phyloP scores from a whole-genome alignment of 306 rosid species.

The Aeschynomene evenia region DNA sequence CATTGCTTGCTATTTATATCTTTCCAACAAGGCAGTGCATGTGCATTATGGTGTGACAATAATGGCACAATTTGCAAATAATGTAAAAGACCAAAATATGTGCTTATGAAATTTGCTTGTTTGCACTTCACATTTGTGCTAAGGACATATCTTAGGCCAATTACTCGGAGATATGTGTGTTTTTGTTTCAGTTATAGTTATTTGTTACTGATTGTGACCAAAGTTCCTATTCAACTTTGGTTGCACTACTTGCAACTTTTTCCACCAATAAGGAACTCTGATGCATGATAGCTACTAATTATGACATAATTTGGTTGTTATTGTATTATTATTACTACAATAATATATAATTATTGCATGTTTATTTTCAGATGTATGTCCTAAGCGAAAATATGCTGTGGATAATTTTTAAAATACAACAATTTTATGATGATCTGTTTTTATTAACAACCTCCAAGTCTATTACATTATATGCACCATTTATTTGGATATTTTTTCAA shows the following conservation, averaged over 20 bases:
- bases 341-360: background rate
- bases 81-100: background rate
- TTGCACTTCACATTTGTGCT: background rate
- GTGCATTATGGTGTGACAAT: conserved; percentile 47
- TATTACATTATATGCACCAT: background rate
- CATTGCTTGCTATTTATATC: background rate
- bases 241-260: background rate
- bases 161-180: background rate
- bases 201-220: conserved; percentile 4
- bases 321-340: background rate
- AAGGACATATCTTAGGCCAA: background rate
- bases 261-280: background rate
- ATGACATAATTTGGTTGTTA: background rate
- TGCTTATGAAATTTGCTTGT: background rate
- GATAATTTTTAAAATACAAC: too few relatives aligned
- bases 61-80: conserved; percentile 34
- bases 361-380: background rate
- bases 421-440: too few relatives aligned
- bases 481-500: background rate
- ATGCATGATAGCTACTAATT: background rate
- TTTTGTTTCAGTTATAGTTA: background rate
- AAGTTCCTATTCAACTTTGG: background rate
- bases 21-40: background rate
- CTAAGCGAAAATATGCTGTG: background rate
- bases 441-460: background rate